Percentiles rank a stretch among this genome's conserved stretches.
Evolutionary conservation across 129 eudicot species (phyloP).

Genomic region (Tagetes patula): DNA sequence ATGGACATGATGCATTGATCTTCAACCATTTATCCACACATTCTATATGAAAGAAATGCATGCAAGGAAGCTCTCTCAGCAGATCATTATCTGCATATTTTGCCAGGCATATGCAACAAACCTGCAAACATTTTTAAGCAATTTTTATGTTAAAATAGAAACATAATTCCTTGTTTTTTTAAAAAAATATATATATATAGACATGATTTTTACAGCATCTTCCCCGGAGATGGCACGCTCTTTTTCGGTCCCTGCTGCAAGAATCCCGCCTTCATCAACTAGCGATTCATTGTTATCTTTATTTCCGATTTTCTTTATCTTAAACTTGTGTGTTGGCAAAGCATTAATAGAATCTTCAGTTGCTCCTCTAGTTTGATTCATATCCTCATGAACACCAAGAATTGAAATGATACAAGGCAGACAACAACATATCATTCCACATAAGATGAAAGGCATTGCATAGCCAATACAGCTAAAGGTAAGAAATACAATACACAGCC

Average conservation of each 20-base stretch:
- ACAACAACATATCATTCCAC: slow-evolving; percentile 81
- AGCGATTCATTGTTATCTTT: slow-evolving; percentile 39
- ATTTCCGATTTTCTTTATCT: slow-evolving; percentile 42
- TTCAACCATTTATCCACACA: slow-evolving; percentile 80
- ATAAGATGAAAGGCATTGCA: slow-evolving; percentile 79
- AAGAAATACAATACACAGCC: slow-evolving; percentile 69
- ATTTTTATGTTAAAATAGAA: slow-evolving; percentile 3
- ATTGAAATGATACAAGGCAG: slow-evolving; percentile 70
- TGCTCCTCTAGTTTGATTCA: slow-evolving; percentile 64
- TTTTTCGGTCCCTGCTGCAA: slow-evolving; percentile 70
- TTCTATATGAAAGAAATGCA: slow-evolving; percentile 68
- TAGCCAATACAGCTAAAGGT: slow-evolving; percentile 74
- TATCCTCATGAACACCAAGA: slow-evolving; percentile 71
- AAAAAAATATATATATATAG: background rate
- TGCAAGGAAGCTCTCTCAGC: slow-evolving; percentile 75
- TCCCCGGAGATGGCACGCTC: slow-evolving; percentile 68
- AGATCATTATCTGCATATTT: slow-evolving; percentile 60
- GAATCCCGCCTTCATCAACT: slow-evolving; percentile 59
- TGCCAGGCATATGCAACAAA: slow-evolving; percentile 74
- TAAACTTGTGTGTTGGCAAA: slow-evolving; percentile 63
- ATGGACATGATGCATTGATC: slow-evolving; percentile 76
- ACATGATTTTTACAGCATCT: slow-evolving; percentile 57
- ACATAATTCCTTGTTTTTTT: background rate
- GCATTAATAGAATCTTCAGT: slow-evolving; percentile 65
- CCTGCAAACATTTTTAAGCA: slow-evolving; percentile 35